phyloP scores from a whole-genome alignment of 768 basidiomycete genomes.

The Hypholoma sublateritium region DNA sequence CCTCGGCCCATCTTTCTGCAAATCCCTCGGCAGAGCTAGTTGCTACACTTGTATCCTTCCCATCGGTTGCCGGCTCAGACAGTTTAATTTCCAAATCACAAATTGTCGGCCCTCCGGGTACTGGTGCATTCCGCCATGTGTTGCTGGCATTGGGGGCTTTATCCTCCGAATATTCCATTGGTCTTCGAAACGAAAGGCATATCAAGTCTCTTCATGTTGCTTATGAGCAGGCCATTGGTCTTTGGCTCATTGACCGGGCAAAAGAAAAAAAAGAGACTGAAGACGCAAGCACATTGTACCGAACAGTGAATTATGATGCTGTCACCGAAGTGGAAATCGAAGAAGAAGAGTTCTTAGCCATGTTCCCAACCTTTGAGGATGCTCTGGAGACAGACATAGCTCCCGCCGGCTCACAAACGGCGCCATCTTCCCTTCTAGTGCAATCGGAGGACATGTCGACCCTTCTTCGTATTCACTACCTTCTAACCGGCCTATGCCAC shows the following conservation, averaged over 20 bases:
- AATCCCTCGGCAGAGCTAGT: constrained; percentile 21
- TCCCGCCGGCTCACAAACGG: constrained; percentile 11
- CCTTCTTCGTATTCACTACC: constrained; percentile 49
- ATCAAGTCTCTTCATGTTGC: constrained; percentile 41
- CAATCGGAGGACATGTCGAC: constrained; percentile 32
- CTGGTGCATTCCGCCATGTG: constrained; percentile 39
- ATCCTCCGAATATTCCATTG: constrained; percentile 41
- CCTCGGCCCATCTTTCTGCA: not conserved
- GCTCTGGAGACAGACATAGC: constrained; percentile 31
- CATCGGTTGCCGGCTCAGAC: constrained; percentile 45
- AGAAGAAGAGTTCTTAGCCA: constrained; percentile 74
- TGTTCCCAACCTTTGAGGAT: constrained; percentile 87
- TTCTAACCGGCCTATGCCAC: constrained; percentile 22
- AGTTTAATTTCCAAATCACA: constrained; percentile 28
- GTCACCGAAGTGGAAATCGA: constrained; percentile 74
- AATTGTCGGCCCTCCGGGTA: constrained; percentile 25
- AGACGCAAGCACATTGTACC: constrained; percentile 76
- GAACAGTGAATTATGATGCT: constrained; percentile 52
- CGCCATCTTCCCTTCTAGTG: constrained; percentile 25
- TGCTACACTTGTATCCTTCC: constrained; percentile 48
- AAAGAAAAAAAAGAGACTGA: constrained; percentile 64
- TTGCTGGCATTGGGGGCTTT: constrained; percentile 50
- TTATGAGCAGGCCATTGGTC: constrained; percentile 71
- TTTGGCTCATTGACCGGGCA: constrained; percentile 83
- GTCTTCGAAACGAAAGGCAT: constrained; percentile 30